phyloP scores from a whole-genome alignment of 31 red algal species.

The Asparagopsis taxiformis region DNA sequence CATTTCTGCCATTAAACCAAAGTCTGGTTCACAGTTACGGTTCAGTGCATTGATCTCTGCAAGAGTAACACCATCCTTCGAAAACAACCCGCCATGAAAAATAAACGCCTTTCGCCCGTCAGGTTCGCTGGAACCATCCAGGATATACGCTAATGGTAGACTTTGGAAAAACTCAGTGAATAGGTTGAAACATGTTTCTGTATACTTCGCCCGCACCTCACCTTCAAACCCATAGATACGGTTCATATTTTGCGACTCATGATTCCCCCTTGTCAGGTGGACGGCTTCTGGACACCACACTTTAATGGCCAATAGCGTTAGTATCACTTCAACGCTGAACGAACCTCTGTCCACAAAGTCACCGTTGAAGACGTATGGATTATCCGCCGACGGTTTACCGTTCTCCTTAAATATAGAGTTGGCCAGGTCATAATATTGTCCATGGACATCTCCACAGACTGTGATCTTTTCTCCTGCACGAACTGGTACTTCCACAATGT shows the following conservation, averaged over 20 bases:
- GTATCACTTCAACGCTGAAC: no score
- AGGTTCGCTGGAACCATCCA: slow-evolving; percentile 64
- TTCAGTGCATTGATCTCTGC: slow-evolving; percentile 76
- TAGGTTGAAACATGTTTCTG: no score
- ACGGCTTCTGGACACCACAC: slow-evolving; percentile 83
- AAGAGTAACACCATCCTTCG: slow-evolving; percentile 83
- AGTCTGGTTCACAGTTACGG: slow-evolving; percentile 84
- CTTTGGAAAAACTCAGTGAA: no score
- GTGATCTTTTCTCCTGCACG: no score
- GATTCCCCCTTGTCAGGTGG: slow-evolving; percentile 74
- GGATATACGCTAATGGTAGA: slow-evolving; percentile 86
- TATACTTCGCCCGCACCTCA: no score
- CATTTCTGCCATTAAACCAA: slow-evolving; percentile 94
- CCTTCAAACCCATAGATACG: no score
- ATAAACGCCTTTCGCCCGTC: slow-evolving; percentile 72
- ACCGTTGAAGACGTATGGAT: slow-evolving; percentile 98
- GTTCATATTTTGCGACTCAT: no score
- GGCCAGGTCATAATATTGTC: slow-evolving; percentile 94
- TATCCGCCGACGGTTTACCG: slow-evolving; percentile 82
- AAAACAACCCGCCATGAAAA: slow-evolving; percentile 95
- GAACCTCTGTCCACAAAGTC: slow-evolving; percentile 99
- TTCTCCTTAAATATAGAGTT: no score
- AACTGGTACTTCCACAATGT: no score
- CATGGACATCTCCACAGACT: no score
- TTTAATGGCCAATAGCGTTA: no score